These are phyloP conservation scores for Neospermospora avenae DNA, from an alignment of 2,329 filamentous ascomycete genomes.

Conservation along the genomic window DNA sequence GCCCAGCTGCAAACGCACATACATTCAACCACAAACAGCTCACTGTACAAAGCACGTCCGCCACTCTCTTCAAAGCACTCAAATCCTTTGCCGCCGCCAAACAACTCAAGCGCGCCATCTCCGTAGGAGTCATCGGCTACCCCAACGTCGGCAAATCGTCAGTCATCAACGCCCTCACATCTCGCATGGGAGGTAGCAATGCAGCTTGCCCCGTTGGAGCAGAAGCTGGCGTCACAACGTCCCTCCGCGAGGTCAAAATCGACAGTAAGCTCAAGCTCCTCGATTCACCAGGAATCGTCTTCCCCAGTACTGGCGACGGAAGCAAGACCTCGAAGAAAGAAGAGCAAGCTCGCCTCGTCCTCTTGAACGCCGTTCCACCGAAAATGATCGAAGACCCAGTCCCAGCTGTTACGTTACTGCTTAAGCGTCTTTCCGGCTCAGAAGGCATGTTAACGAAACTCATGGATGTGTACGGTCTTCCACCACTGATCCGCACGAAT, in stretches of 20 bases:
- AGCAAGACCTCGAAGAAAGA: slow-evolving; percentile 58
- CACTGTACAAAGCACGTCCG: slow-evolving; percentile 80
- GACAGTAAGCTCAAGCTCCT: slow-evolving; percentile 92
- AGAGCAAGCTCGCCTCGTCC: slow-evolving; percentile 78
- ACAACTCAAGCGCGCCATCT: slow-evolving; percentile 83
- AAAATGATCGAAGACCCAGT: slow-evolving; percentile 93
- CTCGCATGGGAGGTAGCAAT: slow-evolving; percentile 66
- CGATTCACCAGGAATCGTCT: slow-evolving; percentile 92
- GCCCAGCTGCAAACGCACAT: slow-evolving; percentile 77
- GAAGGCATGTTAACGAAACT: slow-evolving; percentile 75
- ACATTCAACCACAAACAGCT: slow-evolving; percentile 91
- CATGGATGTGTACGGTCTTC: slow-evolving; percentile 78
- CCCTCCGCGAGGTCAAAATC: slow-evolving; percentile 84
- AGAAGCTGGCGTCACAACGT: slow-evolving; percentile 89
- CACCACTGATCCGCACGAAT: slow-evolving; percentile 66
- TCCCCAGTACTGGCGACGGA: slow-evolving; percentile 64
- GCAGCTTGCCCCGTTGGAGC: slow-evolving; percentile 83
- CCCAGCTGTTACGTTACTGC: slow-evolving; percentile 79
- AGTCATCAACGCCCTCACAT: slow-evolving; percentile 88
- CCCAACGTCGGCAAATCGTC: slow-evolving; percentile 96
- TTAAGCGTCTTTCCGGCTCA: slow-evolving; percentile 73
- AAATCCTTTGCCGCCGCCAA: slow-evolving; percentile 83
- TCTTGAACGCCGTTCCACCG: slow-evolving; percentile 87
- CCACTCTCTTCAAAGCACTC: slow-evolving; percentile 80
- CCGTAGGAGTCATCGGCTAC: slow-evolving; percentile 91